These are phyloP conservation scores for Trichoderma harzianum DNA, from an alignment of 2,329 filamentous ascomycete species.

Conservation along the genomic window DNA sequence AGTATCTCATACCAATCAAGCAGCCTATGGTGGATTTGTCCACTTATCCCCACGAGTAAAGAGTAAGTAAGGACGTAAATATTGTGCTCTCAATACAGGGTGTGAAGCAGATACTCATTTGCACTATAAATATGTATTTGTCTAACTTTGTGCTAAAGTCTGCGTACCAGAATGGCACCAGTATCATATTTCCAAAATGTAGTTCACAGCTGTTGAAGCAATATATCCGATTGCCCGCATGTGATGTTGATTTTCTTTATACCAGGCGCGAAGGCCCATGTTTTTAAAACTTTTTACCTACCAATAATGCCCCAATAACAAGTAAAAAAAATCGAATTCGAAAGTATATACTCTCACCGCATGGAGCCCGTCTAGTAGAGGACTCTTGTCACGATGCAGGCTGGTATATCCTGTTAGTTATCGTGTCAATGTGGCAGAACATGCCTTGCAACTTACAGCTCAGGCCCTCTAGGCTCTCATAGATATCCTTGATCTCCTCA, in stretches of 20 bases:
- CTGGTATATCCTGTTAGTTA: slow-evolving; percentile 27
- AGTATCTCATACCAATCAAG: no score
- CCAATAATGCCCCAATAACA: neutral
- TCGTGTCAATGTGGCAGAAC: neutral
- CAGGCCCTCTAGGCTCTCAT: slow-evolving; percentile 75
- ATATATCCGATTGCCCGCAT: neutral
- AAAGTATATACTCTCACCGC: neutral
- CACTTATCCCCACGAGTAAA: no score
- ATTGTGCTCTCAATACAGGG: neutral
- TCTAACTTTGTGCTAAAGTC: neutral
- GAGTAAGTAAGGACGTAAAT: neutral
- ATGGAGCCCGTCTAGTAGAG: slow-evolving; percentile 37
- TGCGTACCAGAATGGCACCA: neutral
- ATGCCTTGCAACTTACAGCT: slow-evolving; percentile 58
- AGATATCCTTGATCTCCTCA: slow-evolving; percentile 80
- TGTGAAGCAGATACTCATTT: neutral
- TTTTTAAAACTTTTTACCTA: neutral
- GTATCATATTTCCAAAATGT: neutral
- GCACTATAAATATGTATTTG: neutral
- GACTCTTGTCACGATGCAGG: slow-evolving; percentile 46
- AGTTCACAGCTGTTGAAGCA: slow-evolving; percentile 7
- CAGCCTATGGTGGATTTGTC: no score
- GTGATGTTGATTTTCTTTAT: neutral
- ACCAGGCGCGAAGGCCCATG: neutral
- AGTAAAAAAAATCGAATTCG: neutral